Evolutionary conservation across 176 grass and related monocot genomes (phyloP), one percentile per base, ranked within the genome.

Genomic region (Ananas comosus): DNA sequence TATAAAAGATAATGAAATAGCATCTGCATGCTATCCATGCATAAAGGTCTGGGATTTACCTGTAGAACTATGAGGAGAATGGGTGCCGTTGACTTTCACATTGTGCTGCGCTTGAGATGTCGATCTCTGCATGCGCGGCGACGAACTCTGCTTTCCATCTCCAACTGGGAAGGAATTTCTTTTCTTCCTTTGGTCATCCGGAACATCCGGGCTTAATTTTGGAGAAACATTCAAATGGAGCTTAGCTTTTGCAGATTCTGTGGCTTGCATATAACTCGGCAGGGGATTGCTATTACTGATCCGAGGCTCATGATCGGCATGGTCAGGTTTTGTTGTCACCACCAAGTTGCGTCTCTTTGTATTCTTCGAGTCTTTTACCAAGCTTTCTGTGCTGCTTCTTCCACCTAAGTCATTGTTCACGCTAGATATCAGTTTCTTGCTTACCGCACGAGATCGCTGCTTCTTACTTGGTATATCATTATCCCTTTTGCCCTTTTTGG

Each of bases 201-300:
- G 85, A 8, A 90, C 74, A 51, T 99, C 94, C 7, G 94, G 89
- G 71, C 94, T 90, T 64, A 87, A 73, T 64, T 99, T 99, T 11
- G 87, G 89, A 49, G 94, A 93, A 51, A 70, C 9, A 78, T 66
- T 86, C 12, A 80, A 64, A 49, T 85, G 81, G 9, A 81, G 52
- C 76, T 99, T 99, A 72, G 94, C 94, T 68, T 82, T 91, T 63
- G 94, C 94, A 66, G 89, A 99, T 86, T 87, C 81, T 71, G 94
- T 99, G 48, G 86, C 88, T 67, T 99, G 94, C 94, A 99, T 99
- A 27, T 99, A 99, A 72, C 94, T 87, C 23, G 94, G 94, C 63
- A 99, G 66, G 19, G 84, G 76, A 65, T 67, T 88, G 85, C 82
- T 91, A 22, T 85, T 91, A 77, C 94, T 99, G 13, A 90, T 85